These are phyloP conservation scores for Pseudogymnoascus destructans DNA, from an alignment of 2,329 filamentous ascomycete genomes.

Conservation along the genomic window DNA sequence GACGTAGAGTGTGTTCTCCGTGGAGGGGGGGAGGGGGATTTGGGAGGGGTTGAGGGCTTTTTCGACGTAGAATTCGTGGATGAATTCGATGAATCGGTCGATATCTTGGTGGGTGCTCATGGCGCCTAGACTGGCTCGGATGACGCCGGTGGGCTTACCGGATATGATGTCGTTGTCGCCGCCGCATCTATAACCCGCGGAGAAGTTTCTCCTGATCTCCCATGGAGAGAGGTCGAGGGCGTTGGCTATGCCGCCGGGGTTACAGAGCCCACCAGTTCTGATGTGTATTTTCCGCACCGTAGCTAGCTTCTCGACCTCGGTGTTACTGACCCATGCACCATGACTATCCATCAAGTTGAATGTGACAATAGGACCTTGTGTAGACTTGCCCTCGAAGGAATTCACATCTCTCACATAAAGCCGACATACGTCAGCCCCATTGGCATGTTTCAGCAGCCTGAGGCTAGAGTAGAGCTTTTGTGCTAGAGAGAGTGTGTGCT, in stretches of 20 bases:
- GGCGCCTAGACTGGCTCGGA: conserved; percentile 75
- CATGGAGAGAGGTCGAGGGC: conserved; percentile 61
- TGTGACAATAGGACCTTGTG: conserved; percentile 62
- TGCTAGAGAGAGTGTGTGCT: conserved; percentile 57
- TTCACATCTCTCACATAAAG: conserved; percentile 16
- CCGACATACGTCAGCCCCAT: conserved; percentile 30
- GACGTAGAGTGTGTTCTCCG: conserved; percentile 33
- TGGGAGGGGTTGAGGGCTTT: background rate
- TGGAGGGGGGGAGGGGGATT: background rate
- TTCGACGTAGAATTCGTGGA: conserved; percentile 49
- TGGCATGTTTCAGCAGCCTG: conserved; percentile 49
- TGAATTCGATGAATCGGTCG: conserved; percentile 54
- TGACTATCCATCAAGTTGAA: conserved; percentile 65
- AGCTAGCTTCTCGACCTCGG: conserved; percentile 79
- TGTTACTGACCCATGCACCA: conserved; percentile 65
- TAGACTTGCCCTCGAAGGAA: conserved; percentile 18
- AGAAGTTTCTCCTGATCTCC: conserved; percentile 78
- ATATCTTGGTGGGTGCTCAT: conserved; percentile 77
- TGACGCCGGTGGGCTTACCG: conserved; percentile 77
- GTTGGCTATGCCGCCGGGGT: conserved; percentile 71
- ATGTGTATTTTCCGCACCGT: conserved; percentile 68
- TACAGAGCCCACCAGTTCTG: conserved; percentile 80
- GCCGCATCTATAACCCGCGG: conserved; percentile 72
- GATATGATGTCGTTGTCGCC: conserved; percentile 67
- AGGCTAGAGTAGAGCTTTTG: conserved; percentile 46